Evolutionary conservation across 176 grass and related monocot genomes (phyloP).

Genomic region (Aechmea fasciata): DNA sequence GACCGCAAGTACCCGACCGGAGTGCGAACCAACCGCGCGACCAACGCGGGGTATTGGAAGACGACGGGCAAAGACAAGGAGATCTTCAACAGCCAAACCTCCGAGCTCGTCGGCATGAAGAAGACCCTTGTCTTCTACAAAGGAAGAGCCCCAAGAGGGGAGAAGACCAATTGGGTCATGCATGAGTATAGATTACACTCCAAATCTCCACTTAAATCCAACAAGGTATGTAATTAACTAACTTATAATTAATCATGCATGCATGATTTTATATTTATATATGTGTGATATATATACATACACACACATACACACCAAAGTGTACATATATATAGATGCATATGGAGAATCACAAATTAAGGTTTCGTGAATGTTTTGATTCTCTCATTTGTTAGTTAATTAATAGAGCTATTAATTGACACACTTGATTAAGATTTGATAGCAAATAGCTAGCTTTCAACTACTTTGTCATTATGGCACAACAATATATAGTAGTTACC

Average conservation of each 20-base stretch:
- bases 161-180: conserved; percentile 92
- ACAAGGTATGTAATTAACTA: conserved; percentile 61
- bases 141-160: conserved; percentile 74
- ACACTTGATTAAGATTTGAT: background rate
- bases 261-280: background rate
- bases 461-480: background rate
- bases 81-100: conserved; percentile 38
- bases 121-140: conserved; percentile 96
- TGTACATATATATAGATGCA: background rate
- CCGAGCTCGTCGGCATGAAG: conserved; percentile 64
- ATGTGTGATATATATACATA: background rate
- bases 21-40: conserved; percentile 71
- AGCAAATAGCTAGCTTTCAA: background rate
- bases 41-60: conserved; percentile 76
- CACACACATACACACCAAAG: background rate
- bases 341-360: background rate
- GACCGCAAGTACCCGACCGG: conserved; percentile 83
- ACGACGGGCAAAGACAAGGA: conserved; percentile 80
- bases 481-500: background rate
- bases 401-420: background rate
- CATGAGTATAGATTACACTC: conserved; percentile 65
- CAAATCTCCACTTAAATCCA: conserved; percentile 44
- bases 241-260: background rate
- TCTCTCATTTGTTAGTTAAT: background rate
- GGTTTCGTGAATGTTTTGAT: background rate